Percentiles rank a stretch among this genome's conserved stretches.
phyloP scores from a whole-genome alignment of 2,329 filamentous ascomycete species.

The Penicillium nordicum region DNA sequence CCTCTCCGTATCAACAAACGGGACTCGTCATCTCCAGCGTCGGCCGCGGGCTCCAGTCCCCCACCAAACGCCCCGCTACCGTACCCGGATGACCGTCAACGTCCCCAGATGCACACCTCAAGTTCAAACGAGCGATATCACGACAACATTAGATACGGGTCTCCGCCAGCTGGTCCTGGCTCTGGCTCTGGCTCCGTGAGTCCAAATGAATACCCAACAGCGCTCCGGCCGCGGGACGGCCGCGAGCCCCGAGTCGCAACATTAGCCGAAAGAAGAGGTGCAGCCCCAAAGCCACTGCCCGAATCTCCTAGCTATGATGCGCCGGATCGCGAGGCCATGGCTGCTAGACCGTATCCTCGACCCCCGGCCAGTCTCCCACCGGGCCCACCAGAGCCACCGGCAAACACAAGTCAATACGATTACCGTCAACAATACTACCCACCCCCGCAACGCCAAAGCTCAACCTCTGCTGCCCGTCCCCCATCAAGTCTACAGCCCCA shows the following conservation, averaged over 20 bases:
- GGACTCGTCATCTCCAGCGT: slow-evolving; percentile 58
- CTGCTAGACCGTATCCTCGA: slow-evolving; percentile 59
- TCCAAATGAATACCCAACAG: slow-evolving; percentile 38
- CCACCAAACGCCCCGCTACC: slow-evolving; percentile 57
- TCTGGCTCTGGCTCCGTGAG: slow-evolving; percentile 29
- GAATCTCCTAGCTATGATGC: slow-evolving; percentile 74
- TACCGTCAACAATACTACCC: slow-evolving; percentile 64
- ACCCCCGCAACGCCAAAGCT: slow-evolving; percentile 42
- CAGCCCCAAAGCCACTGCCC: slow-evolving; percentile 70
- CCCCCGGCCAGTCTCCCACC: slow-evolving; percentile 33
- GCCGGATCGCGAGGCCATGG: slow-evolving; percentile 75
- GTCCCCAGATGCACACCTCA: slow-evolving; percentile 34
- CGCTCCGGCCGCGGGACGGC: slow-evolving; percentile 41
- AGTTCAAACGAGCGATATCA: slow-evolving; percentile 29
- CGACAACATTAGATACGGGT: slow-evolving; percentile 25
- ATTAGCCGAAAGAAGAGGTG: slow-evolving; percentile 78
- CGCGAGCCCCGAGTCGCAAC: slow-evolving; percentile 56
- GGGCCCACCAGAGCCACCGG: slow-evolving; percentile 27
- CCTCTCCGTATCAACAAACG: slow-evolving; percentile 83
- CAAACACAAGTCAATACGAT: slow-evolving; percentile 45
- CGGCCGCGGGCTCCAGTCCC: slow-evolving; percentile 28
- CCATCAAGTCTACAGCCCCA: slow-evolving; percentile 47
- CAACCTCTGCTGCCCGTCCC: slow-evolving; percentile 24
- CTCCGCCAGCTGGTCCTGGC: slow-evolving; percentile 29
- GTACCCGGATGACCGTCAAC: slow-evolving; percentile 65